phyloP scores from a whole-genome alignment of 371 early-diverging fungal species.

The Mortierella sp. region DNA sequence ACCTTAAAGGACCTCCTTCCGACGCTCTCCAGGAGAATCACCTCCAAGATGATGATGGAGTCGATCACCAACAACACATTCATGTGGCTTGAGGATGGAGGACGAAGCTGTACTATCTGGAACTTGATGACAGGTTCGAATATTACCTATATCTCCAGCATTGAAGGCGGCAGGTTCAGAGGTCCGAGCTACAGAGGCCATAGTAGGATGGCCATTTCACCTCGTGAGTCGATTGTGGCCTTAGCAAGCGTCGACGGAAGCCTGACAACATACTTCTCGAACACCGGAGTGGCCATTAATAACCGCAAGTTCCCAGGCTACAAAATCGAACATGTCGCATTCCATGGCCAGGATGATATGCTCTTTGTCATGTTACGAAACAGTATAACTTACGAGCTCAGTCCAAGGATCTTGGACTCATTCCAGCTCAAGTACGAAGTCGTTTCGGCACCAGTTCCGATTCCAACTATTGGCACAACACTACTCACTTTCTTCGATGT shows the following conservation, averaged over 20 bases:
- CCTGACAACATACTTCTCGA: conserved; percentile 48
- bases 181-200: conserved; percentile 47
- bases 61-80: conserved; percentile 40
- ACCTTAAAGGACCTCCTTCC: conserved; percentile 38
- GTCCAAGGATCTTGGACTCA: conserved; percentile 34
- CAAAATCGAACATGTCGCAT: conserved; percentile 48
- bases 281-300: conserved; percentile 53
- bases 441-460: conserved; percentile 27
- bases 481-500: conserved; percentile 31
- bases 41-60: conserved; percentile 55
- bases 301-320: conserved; percentile 50
- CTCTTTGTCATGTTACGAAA: conserved; percentile 41
- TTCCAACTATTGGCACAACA: conserved; percentile 35
- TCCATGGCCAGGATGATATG: conserved; percentile 43
- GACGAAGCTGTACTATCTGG: conserved; percentile 51
- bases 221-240: conserved; percentile 52
- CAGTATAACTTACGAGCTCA: conserved; percentile 33
- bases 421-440: conserved; percentile 45
- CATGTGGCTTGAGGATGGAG: conserved; percentile 54
- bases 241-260: conserved; percentile 50
- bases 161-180: conserved; percentile 46
- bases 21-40: conserved; percentile 50
- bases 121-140: conserved; percentile 45
- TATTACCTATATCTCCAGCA: conserved; percentile 46
- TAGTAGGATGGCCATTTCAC: conserved; percentile 53